Percentiles rank a stretch among this genome's conserved stretches.
Conservation (phyloP, 2,329 filamentous ascomycete genomes). For the Scopulariopsis brevicaulis region DNA sequence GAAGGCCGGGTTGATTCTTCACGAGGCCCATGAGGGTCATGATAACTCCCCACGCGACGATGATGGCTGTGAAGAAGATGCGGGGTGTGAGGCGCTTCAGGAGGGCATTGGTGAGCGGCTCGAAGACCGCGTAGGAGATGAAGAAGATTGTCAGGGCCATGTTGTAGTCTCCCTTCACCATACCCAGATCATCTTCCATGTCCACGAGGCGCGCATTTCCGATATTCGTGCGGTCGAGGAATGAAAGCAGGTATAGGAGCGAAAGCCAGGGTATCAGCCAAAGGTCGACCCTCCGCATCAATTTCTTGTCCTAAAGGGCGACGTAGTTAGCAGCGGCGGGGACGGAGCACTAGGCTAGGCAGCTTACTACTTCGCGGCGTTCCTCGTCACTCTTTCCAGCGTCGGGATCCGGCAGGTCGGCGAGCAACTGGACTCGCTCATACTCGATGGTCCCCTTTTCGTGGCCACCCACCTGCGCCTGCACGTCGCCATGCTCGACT, state of each 20-base stretch:
- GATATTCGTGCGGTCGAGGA: slow-evolving; percentile 19
- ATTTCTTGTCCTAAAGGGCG: slow-evolving; percentile 40
- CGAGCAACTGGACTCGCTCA: slow-evolving; percentile 16
- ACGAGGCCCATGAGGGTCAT: slow-evolving; percentile 63
- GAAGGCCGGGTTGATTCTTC: slow-evolving; percentile 49
- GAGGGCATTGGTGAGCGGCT: slow-evolving; percentile 67
- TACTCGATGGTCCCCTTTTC: slow-evolving; percentile 9
- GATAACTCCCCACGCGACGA: slow-evolving; percentile 55
- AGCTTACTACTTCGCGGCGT: slow-evolving; percentile 41
- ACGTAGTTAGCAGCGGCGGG: not conserved
- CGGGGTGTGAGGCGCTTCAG: slow-evolving; percentile 68
- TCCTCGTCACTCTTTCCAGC: slow-evolving; percentile 51
- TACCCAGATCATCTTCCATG: slow-evolving; percentile 23
- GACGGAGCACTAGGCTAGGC: not conserved
- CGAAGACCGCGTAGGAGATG: slow-evolving; percentile 71
- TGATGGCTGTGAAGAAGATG: slow-evolving; percentile 72
- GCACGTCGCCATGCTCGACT: not conserved
- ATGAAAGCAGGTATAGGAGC: slow-evolving; percentile 66
- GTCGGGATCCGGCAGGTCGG: slow-evolving; percentile 28
- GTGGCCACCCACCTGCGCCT: not conserved
- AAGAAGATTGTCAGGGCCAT: slow-evolving; percentile 48
- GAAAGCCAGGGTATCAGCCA: slow-evolving; percentile 55
- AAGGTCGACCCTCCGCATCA: slow-evolving; percentile 51
- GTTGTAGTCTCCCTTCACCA: slow-evolving; percentile 47
- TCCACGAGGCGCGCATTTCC: slow-evolving; percentile 23